Conservation (phyloP, 257 asterid species). For the Haberlea rhodopensis region DNA sequence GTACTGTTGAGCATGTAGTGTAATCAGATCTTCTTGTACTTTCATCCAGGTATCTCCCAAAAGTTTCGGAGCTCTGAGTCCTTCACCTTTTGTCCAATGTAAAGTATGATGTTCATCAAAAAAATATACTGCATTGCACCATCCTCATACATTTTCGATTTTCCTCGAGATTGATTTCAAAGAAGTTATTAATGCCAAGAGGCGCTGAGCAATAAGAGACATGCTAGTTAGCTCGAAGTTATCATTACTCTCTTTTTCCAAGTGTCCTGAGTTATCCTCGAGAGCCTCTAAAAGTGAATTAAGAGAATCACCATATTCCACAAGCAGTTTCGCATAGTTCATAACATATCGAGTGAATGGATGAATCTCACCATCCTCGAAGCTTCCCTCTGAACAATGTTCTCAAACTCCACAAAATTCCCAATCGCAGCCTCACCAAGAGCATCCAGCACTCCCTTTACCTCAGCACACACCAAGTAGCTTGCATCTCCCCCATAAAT, state of each 20-base stretch:
- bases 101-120: conserved; percentile 84
- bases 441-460: conserved; percentile 68
- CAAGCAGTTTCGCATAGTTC: conserved; percentile 84
- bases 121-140: conserved; percentile 75
- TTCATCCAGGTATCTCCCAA: conserved; percentile 86
- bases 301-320: conserved; percentile 71
- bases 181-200: conserved; percentile 59
- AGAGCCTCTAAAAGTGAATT: conserved; percentile 52
- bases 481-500: too few relatives aligned
- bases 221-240: conserved; percentile 45
- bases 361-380: conserved; percentile 79
- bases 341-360: conserved; percentile 87
- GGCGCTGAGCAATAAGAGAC: conserved; percentile 51
- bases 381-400: conserved; percentile 76
- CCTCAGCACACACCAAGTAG: conserved; percentile 75
- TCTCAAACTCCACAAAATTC: conserved; percentile 83
- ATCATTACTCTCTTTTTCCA: conserved; percentile 32
- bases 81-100: conserved; percentile 86
- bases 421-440: conserved; percentile 86
- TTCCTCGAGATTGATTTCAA: conserved; percentile 77
- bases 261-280: conserved; percentile 34
- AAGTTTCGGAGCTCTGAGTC: conserved; percentile 71
- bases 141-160: conserved; percentile 82
- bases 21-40: conserved; percentile 63
- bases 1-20: conserved; percentile 83